These are phyloP conservation scores for Scheffersomyces parashehatae DNA, from an alignment of 1,139 yeast species.

Conservation along the genomic window DNA sequence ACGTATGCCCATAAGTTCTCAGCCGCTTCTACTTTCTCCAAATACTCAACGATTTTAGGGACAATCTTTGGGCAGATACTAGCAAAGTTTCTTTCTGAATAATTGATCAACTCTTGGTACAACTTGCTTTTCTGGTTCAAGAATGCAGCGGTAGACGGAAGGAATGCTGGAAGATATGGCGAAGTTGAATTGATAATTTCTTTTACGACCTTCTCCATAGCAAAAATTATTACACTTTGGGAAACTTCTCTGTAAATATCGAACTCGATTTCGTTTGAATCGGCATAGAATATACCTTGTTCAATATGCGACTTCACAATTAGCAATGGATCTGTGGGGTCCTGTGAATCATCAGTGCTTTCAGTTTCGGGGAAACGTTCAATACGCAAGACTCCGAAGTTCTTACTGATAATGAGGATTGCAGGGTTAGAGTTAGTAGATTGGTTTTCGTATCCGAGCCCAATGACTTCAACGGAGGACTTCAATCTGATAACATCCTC, in stretches of 20 bases:
- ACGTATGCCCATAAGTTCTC: constrained; percentile 47
- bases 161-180: constrained; percentile 31
- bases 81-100: constrained; percentile 48
- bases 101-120: constrained; percentile 45
- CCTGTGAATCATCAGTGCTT: constrained; percentile 8
- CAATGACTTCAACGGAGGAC: constrained; percentile 54
- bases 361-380: constrained; percentile 43
- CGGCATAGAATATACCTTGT: constrained; percentile 72
- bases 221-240: constrained; percentile 43
- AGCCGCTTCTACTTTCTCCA: constrained; percentile 63
- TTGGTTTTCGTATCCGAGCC: constrained; percentile 57
- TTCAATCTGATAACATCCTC: constrained; percentile 71
- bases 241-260: constrained; percentile 39
- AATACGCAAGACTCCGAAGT: constrained; percentile 64
- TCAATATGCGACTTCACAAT: constrained; percentile 71
- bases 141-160: constrained; percentile 28
- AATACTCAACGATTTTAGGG: constrained; percentile 41
- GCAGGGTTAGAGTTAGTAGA: constrained; percentile 38
- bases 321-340: constrained; percentile 28
- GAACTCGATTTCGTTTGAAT: constrained; percentile 54
- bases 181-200: constrained; percentile 57
- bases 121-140: constrained; percentile 26
- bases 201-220: constrained; percentile 48
- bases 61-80: constrained; percentile 27
- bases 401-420: constrained; percentile 50